Base-by-base conservation (phyloP, 164 flowering plant species). In the Vitis rotundifolia region DNA sequence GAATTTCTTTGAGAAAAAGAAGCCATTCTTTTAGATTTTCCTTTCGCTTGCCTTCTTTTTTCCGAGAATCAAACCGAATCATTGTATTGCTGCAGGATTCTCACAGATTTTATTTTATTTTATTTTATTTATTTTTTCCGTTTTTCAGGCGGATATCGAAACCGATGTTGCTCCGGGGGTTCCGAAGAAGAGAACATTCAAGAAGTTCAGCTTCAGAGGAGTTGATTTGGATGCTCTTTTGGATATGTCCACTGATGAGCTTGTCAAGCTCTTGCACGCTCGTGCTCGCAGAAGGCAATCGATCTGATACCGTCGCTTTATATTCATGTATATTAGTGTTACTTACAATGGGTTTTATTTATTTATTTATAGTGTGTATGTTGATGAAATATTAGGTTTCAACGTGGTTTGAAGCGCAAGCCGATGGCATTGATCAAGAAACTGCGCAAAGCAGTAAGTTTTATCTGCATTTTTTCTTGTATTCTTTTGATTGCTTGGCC, bases 191-290 rank as follows among this genome's bases (percentile, higher is more conserved):
- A 80, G 80, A 57, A 77, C 80, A 26, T 77, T 80, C 63, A 80
- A 80, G 76, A 80, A 77, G 69, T 76, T 80, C 69, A 64, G 69
- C 31, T 81, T 71, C 75, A 73, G 82, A 66, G 82, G 84, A 2
- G 82, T 79, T 18, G 84, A 79, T 72, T 70, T 79, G 65, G 84
- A 81, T 59, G 76, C 84, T 9, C 76, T 81, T 4, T 74, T 81
- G 50, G 84, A 79, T 37, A 81, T 79, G 82, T 74, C 84, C 31
- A 79, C 74, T 3, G 82, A 81, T n/a, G 80, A 81, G 68, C 84
- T 78, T 13, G 80, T 79, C 50, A 81, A 78, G 81, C 84, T 81
- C 73, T 81, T 78, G 74, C 13, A 19, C 49, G 84, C 84, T 11
- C 67, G 82, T 12, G 73, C 80, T 68, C 78, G 84, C 14, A 71